Conservation (phyloP, 129 eudicot genomes). For the Solidago caesia region DNA sequence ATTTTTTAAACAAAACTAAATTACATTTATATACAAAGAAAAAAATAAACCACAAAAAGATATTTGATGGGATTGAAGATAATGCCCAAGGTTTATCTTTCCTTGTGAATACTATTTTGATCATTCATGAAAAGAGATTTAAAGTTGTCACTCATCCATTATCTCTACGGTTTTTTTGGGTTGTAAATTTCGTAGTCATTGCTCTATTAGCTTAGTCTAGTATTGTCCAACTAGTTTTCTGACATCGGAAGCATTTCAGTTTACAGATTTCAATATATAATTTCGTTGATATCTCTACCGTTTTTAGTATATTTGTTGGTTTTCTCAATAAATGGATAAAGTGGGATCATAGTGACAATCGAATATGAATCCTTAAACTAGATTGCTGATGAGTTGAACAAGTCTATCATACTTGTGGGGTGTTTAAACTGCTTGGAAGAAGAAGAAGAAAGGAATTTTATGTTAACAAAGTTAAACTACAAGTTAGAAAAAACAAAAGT, state of each 20-base stretch:
- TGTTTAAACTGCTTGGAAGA: no score
- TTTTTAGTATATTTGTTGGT: slow-evolving; percentile 47
- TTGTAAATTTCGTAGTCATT: slow-evolving; percentile 32
- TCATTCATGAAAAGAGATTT: slow-evolving; percentile 73
- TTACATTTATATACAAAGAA: no score
- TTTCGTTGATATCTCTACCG: slow-evolving; percentile 37
- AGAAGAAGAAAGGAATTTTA: no score
- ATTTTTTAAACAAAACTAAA: no score
- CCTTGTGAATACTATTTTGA: slow-evolving; percentile 40
- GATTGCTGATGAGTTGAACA: background rate
- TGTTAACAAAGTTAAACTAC: no score
- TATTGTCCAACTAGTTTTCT: slow-evolving; percentile 39
- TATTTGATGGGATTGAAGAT: no score
- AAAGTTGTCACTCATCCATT: slow-evolving; percentile 54
- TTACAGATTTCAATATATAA: slow-evolving; percentile 43
- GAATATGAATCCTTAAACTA: background rate
- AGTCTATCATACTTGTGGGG: no score
- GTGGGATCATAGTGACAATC: slow-evolving; percentile 41
- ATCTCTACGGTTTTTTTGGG: slow-evolving; percentile 65
- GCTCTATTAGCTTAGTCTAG: slow-evolving; percentile 50
- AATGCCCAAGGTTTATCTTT: slow-evolving; percentile 50
- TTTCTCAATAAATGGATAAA: slow-evolving; percentile 54
- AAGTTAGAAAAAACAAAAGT: no score
- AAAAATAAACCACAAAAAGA: no score
- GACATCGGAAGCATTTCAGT: slow-evolving; percentile 15